Evolutionary conservation across 164 flowering plant species (phyloP).

Genomic region (Magnolia changhungtana): DNA sequence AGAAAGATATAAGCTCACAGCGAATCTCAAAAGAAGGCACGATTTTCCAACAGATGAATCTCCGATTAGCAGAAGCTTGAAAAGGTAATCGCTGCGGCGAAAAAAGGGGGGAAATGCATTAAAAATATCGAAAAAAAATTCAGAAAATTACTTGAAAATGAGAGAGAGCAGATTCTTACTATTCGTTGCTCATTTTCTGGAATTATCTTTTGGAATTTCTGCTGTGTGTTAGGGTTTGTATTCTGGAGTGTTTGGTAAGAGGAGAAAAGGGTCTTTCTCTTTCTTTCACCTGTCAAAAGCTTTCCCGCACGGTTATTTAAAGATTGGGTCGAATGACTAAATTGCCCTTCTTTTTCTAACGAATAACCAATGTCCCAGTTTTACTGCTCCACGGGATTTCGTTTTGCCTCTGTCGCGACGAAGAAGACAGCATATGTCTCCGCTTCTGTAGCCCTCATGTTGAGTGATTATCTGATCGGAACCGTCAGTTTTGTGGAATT

Average conservation of each 20-base stretch:
- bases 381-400: too few species aligned
- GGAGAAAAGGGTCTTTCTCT: background rate
- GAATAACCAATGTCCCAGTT: too few species aligned
- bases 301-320: background rate
- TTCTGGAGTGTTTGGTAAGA: background rate
- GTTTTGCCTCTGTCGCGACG: too few species aligned
- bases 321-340: background rate
- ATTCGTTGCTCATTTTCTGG: constrained; percentile 44
- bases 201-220: background rate
- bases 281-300: background rate
- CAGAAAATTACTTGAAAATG: background rate
- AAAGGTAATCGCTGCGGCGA: constrained; percentile 40
- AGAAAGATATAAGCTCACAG: constrained; percentile 32
- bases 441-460: too few species aligned
- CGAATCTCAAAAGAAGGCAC: constrained; percentile 64
- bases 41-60: constrained; percentile 64
- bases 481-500: too few species aligned
- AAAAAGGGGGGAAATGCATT: background rate
- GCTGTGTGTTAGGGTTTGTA: background rate
- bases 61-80: constrained; percentile 53
- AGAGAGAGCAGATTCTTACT: constrained; percentile 21
- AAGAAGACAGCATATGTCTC: too few species aligned
- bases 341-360: background rate
- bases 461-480: too few species aligned
- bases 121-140: background rate